Evolutionary conservation across 805 yeast genomes (phyloP), one percentile per base, ranked within the genome.

Genomic region (Monosporozyma unispora): DNA sequence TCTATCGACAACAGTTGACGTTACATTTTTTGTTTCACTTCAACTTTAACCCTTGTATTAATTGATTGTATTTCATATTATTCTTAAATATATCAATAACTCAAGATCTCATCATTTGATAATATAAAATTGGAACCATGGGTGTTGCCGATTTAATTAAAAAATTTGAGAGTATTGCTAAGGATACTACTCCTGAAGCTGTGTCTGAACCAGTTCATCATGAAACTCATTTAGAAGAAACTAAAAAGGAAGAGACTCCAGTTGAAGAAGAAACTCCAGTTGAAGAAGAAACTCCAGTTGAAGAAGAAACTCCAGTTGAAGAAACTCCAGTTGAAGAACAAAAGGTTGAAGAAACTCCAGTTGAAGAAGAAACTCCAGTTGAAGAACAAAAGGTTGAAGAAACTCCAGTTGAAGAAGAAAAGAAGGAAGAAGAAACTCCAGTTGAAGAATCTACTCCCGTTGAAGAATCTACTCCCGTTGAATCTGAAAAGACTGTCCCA

Each of bases 401-500:
- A 39, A 39, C 44, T 46, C 48, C 31, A 37, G 44, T 25, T 14
- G 43, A 39, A 35, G 23, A 33, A 35, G 28, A n/a, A n/a, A n/a
- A n/a, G n/a, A n/a, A n/a, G n/a, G 42, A 21, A 14, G 31, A 42
- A 42, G 44, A 25, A 25, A 12, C 41, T 28, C 33, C 44, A 35
- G 45, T 35, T 29, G 48, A 44, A 47, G 46, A 48, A 43, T n/a
- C n/a, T n/a, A n/a, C 35, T 4, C 29, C 27, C 10, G 11, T 35
- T n/a, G 16, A 44, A 6, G 31, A 45, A 46, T 35, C 23, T 23
- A 21, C 46, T 4, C 21, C 42, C 2, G 27, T 21, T 8, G 23
- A 37, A 28, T 25, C 9, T 33, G 81, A 79, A 55, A 83, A 80
- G 61, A 82, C 84, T 33, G 38, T 38, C 25, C 42, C 47, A n/a